Conservation (phyloP, 2,329 filamentous ascomycete genomes). For the Fusarium gaditjirri region DNA sequence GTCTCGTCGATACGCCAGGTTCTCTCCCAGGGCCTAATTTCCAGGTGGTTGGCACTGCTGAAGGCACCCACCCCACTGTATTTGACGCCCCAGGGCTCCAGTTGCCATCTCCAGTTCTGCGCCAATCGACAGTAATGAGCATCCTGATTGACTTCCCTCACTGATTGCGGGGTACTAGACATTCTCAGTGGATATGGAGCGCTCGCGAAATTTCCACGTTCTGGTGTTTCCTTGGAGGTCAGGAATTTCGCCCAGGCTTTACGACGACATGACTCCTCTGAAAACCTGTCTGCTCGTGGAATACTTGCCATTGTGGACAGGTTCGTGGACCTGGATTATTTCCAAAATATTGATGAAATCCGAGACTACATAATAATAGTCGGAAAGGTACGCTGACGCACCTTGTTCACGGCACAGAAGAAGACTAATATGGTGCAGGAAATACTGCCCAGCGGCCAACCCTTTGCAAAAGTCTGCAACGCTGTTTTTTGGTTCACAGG, state of each 20-base stretch:
- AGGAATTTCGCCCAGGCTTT: background rate
- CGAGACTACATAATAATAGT: background rate
- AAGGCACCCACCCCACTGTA: accelerated
- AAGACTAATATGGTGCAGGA: accelerated
- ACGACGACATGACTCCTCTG: accelerated
- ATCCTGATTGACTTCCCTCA: background rate
- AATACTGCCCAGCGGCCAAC: accelerated
- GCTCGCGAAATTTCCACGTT: accelerated
- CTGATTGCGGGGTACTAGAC: background rate
- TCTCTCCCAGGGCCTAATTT: accelerated
- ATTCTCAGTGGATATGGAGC: background rate
- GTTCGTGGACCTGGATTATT: background rate
- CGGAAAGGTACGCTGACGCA: accelerated
- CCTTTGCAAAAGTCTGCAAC: background rate
- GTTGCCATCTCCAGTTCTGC: accelerated
- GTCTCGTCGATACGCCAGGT: accelerated
- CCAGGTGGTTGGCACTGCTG: accelerated
- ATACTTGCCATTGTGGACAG: background rate
- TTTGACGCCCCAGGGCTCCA: accelerated
- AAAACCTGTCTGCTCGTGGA: accelerated
- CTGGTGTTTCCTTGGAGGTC: accelerated
- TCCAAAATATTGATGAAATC: accelerated
- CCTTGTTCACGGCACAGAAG: accelerated
- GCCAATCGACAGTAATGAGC: background rate
- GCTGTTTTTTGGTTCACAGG: accelerated